Conservation (phyloP, 2,329 filamentous ascomycete genomes). For the Tolypocladium paradoxum region DNA sequence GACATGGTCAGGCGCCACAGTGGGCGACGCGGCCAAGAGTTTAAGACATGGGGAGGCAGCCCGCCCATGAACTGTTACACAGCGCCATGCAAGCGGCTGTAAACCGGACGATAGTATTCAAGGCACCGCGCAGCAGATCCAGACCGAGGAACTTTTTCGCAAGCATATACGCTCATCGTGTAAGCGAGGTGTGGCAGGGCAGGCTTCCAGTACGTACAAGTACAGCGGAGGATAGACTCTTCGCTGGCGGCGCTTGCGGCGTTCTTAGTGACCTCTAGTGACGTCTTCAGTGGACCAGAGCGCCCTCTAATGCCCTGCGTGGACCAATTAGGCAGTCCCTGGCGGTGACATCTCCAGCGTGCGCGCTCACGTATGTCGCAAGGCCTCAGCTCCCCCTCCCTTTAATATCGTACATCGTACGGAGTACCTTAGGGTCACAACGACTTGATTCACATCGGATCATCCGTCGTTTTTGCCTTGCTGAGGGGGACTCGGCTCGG, state of each 20-base stretch:
- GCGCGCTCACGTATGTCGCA: too few species aligned
- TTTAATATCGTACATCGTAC: too few species aligned
- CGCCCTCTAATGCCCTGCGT: too few species aligned
- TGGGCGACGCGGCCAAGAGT: background rate
- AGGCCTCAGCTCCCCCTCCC: background rate
- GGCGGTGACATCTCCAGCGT: background rate
- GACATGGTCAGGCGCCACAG: background rate
- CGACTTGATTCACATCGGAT: background rate
- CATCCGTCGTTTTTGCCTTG: background rate
- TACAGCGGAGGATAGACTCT: background rate
- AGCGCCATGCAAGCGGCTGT: background rate
- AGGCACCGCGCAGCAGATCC: background rate
- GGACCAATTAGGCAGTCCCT: background rate
- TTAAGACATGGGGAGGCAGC: background rate
- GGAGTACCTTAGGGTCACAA: too few species aligned
- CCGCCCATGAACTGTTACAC: background rate
- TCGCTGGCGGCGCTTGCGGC: background rate
- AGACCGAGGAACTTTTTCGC: background rate
- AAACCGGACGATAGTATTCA: background rate
- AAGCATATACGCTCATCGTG: background rate
- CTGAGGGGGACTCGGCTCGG: background rate
- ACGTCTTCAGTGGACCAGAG: background rate
- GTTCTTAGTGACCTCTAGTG: background rate
- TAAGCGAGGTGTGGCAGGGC: background rate
- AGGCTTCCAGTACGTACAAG: background rate